phyloP scores from a whole-genome alignment of 2,329 filamentous ascomycete genomes.

The Mariannaea elegans region DNA sequence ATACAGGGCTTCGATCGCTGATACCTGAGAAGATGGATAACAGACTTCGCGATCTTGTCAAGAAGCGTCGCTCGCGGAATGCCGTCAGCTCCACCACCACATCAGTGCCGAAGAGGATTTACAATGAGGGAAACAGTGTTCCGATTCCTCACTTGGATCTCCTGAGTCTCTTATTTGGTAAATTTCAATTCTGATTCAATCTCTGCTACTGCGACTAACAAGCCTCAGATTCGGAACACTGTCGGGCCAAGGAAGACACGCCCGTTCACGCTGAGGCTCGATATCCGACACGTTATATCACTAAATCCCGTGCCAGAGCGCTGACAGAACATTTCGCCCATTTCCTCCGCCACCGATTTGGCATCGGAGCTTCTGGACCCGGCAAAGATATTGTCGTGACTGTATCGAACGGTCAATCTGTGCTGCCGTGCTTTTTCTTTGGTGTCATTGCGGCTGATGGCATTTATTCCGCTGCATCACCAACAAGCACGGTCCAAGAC shows the following conservation, averaged over 20 bases:
- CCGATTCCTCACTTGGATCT: constrained; percentile 52
- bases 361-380: constrained; percentile 58
- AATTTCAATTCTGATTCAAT: neutral
- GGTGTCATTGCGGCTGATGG: constrained; percentile 67
- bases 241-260: constrained; percentile 54
- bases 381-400: constrained; percentile 64
- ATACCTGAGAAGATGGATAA: neutral
- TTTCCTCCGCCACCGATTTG: constrained; percentile 61
- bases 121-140: constrained; percentile 43
- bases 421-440: constrained; percentile 63
- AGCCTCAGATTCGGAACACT: constrained; percentile 46
- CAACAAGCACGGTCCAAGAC: constrained; percentile 59
- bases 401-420: constrained; percentile 64
- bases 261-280: constrained; percentile 66
- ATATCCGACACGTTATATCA: constrained; percentile 62
- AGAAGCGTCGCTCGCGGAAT: neutral
- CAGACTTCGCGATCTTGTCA: neutral
- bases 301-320: constrained; percentile 57
- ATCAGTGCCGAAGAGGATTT: constrained; percentile 44
- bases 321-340: constrained; percentile 63
- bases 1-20: neutral
- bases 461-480: constrained; percentile 64
- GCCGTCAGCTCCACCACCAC: neutral
- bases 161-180: constrained; percentile 55
- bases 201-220: neutral